Evolutionary conservation across 2,329 filamentous ascomycete species (phyloP).

Genomic region (Fusarium compactum): DNA sequence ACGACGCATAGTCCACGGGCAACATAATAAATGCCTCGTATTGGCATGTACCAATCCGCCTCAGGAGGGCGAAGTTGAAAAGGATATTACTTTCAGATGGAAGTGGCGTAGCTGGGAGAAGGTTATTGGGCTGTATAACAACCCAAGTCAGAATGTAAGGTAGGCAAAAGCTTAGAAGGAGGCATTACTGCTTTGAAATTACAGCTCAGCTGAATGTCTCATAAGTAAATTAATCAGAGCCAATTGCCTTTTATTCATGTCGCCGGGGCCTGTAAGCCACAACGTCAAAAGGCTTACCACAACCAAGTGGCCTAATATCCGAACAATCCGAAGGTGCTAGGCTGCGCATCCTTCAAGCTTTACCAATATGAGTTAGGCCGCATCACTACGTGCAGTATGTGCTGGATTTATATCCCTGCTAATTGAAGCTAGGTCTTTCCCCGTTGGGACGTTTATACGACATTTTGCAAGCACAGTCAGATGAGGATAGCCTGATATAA

Average conservation of each 20-base stretch:
- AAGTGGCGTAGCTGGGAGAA: neutral
- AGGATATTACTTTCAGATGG: neutral
- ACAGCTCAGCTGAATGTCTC: neutral
- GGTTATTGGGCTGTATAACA: neutral
- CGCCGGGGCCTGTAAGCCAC: too few relatives aligned
- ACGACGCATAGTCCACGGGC: neutral
- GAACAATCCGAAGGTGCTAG: too few relatives aligned
- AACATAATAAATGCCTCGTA: accelerated
- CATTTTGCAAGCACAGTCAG: too few relatives aligned
- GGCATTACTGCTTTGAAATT: accelerated
- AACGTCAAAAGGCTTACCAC: too few relatives aligned
- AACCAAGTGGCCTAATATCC: too few relatives aligned
- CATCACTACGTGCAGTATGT: too few relatives aligned
- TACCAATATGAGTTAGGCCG: too few relatives aligned
- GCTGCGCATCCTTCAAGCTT: too few relatives aligned
- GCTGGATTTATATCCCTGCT: too few relatives aligned
- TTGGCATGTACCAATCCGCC: neutral
- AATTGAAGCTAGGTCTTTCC: too few relatives aligned
- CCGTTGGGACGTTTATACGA: too few relatives aligned
- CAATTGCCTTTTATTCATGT: neutral
- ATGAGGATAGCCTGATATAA: too few relatives aligned
- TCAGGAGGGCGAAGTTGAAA: neutral
- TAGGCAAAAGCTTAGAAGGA: neutral
- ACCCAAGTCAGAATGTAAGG: neutral
- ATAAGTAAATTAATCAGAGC: neutral